Evolutionary conservation across 257 asterid species (phyloP), one percentile per base, ranked within the genome.

Genomic region (Plantago major): DNA sequence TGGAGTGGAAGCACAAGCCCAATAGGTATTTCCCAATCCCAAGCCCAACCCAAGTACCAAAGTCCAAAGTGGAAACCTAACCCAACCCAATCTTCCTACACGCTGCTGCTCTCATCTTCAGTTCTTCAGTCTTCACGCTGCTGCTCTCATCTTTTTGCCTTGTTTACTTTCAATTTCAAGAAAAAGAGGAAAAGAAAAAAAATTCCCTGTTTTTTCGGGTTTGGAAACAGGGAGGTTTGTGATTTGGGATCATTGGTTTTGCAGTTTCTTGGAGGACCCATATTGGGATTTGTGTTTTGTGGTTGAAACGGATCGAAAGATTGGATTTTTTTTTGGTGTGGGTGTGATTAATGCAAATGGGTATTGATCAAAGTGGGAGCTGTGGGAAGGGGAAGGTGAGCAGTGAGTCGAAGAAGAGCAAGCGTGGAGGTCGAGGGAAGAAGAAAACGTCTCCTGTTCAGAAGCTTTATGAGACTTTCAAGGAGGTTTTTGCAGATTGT

Each of bases 401-500:
- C 53, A 70, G 46, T 65, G 86, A 76, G 42, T 78, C 90, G 33
- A 76, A 62, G 80, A 79, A 76, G 67, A 76, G 70, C 22, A 76
- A 70, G 70, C 58, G 82, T 49, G 40, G 40, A 1, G 40, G 40
- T 33, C 40, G 40, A 33, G 71, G 72, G 73, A 81, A 49, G 55
- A 81, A 63, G 81, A 83, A 69, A 62, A 4, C 54, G 13, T 46
- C 77, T 2, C 71, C 73, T 40, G 89, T 88, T 73, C 97, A 91
- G 69, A 77, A 30, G 73, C 93, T 91, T 0, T 88, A 88, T 59
- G 84, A 86, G 0, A 81, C 87, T 64, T 91, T 97, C 72, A 74
- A 68, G 60, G 80, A 88, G 22, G 90, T 83, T 5, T 91, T 88
- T 76, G 93, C 82, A 6, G 89, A 80, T 77, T 91, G 90, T 71